Conservation (phyloP, 768 basidiomycete species). For the Tylopilus rubrobrunneus region DNA sequence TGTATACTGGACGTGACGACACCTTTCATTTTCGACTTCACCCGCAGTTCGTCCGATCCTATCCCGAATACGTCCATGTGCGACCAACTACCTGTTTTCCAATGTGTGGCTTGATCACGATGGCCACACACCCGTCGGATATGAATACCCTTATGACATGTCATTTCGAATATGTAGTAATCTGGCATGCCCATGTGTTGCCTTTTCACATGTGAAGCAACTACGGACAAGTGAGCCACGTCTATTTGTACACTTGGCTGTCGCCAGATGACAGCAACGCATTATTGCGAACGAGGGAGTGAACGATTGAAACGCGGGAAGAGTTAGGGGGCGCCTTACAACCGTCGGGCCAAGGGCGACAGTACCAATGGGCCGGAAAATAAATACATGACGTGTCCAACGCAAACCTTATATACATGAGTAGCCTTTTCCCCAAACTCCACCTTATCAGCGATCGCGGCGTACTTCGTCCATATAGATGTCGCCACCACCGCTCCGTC, state of each 20-base stretch:
- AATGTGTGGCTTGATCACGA: background rate
- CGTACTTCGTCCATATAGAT: background rate
- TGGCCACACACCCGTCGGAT: background rate
- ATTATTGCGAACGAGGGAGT: background rate
- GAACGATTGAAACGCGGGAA: background rate
- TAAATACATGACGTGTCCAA: background rate
- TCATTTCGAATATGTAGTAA: background rate
- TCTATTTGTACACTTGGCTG: no score
- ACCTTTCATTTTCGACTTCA: background rate
- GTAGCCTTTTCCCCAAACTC: background rate
- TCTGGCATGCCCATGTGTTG: background rate
- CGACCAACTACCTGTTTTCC: background rate
- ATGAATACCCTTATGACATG: background rate
- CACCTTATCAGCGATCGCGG: background rate
- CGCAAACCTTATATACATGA: background rate
- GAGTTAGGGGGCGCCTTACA: background rate
- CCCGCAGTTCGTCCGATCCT: conserved; percentile 1
- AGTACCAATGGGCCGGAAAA: background rate
- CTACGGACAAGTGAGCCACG: no score
- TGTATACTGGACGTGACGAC: background rate
- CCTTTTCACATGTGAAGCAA: background rate
- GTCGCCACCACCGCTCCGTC: background rate
- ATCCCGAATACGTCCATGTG: background rate
- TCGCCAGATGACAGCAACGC: no score
- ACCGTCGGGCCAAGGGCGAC: no score